These are phyloP conservation scores for Arthroderma uncinatum DNA, from an alignment of 2,329 filamentous ascomycete species.

Conservation along the genomic window DNA sequence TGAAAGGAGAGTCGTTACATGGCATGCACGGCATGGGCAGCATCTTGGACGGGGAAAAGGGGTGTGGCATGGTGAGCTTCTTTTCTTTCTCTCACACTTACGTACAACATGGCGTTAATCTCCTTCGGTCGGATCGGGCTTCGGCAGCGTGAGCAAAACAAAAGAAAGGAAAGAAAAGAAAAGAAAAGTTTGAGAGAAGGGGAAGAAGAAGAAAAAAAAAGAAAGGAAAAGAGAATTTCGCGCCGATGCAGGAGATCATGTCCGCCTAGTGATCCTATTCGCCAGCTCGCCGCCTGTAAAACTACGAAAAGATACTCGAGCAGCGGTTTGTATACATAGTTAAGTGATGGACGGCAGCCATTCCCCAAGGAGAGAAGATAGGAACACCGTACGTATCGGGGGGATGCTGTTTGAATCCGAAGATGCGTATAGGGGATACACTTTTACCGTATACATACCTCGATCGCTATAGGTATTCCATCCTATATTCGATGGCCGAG, in stretches of 20 bases:
- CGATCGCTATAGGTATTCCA: too few relatives aligned
- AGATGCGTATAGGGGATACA: too few relatives aligned
- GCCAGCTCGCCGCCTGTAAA: not conserved
- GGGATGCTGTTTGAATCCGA: too few relatives aligned
- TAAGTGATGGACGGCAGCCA: too few relatives aligned
- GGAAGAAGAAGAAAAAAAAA: not conserved
- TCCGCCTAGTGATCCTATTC: constrained; percentile 2
- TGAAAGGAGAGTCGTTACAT: not conserved
- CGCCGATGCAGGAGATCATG: not conserved
- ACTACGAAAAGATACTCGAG: not conserved
- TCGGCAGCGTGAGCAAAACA: not conserved
- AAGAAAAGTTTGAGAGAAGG: not conserved
- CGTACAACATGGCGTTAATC: not conserved
- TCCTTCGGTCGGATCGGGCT: not conserved
- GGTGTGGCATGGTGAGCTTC: not conserved
- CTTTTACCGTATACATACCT: too few relatives aligned
- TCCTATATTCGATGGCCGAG: not conserved
- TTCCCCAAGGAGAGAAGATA: too few relatives aligned
- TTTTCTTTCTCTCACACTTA: not conserved
- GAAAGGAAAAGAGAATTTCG: not conserved
- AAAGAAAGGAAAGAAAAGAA: not conserved
- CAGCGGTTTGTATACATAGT: not conserved
- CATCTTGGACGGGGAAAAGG: too few relatives aligned
- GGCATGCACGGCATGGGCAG: not conserved
- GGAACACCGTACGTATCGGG: too few relatives aligned